Evolutionary conservation across 2,329 filamentous ascomycete species (phyloP), one percentile per base, ranked within the genome.

Genomic region (Sporothrix schenckii): DNA sequence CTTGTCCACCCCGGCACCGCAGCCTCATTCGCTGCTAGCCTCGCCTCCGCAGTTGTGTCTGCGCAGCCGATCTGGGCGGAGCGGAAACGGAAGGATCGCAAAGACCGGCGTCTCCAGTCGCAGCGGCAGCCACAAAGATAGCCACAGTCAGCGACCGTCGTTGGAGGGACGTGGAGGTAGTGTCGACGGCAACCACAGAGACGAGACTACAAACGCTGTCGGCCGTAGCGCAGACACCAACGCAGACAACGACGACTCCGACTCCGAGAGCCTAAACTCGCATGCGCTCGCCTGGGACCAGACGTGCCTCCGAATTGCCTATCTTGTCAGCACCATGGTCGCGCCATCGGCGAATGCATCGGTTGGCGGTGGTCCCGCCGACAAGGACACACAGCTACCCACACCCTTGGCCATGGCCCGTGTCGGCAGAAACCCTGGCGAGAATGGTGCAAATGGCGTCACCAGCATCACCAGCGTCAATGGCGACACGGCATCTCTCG

Each of bases 251-350:
- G 16, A 61, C 16, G 19, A 49, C 41, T n/a, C 39, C 66, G 65
- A 27, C 39, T 44, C 56, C 6, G 61, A 56, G n/a, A 74, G 69
- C n/a, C 47, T 72, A 21, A 67, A 71, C 63, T 72, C 74, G 13
- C 73, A 73, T 54, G 68, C 72, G 13, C 71, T 75, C 52, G 79
- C 76, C 61, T 79, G 72, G 78, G 74, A 76, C 19, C 73, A 75
- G 65, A 73, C 74, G 16, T 72, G 73, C 47, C 70, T 76, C 56
- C 72, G 73, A 66, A 74, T 75, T 30, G 70, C 74, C 67, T 75
- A 75, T 39, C 72, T 75, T 24, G 72, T 74, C 50, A 71, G 69
- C 71, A 73, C 73, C 53, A 72, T 74, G 71, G 74, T 70, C 41
- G 58, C 69, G 5, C 72, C 73, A 5, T 58, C 65, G n/a, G 68